These are phyloP conservation scores for Alternaria gaisen DNA, from an alignment of 2,329 filamentous ascomycete species.

Conservation along the genomic window DNA sequence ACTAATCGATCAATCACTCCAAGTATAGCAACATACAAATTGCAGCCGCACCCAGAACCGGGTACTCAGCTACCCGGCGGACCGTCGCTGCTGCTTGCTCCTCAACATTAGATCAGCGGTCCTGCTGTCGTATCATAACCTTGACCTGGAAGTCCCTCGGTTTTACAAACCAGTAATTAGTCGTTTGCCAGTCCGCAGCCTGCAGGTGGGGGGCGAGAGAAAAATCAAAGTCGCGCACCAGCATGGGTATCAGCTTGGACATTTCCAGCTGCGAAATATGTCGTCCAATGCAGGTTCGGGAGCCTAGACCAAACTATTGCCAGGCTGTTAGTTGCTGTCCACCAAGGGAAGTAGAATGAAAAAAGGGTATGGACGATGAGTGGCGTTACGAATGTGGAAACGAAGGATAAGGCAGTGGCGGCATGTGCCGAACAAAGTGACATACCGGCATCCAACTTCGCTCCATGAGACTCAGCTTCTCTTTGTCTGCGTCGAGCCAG, in stretches of 20 bases:
- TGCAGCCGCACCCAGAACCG: background rate
- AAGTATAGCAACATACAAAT: conserved; percentile 4
- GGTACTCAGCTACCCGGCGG: conserved; percentile 2
- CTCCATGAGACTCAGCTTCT: conserved; percentile 27
- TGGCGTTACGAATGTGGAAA: background rate
- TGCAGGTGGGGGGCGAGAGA: conserved; percentile 14
- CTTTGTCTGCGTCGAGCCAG: conserved; percentile 27
- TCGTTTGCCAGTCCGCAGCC: conserved; percentile 18
- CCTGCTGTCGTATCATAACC: conserved; percentile 6
- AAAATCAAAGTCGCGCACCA: conserved; percentile 28
- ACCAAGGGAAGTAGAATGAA: background rate
- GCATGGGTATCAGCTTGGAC: conserved; percentile 17
- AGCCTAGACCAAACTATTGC: conserved; percentile 27
- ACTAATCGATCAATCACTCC: background rate
- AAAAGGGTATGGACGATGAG: background rate
- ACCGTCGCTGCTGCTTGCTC: background rate
- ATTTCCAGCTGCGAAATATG: conserved; percentile 25
- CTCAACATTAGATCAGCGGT: background rate
- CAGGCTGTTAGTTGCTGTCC: conserved; percentile 1
- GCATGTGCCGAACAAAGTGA: background rate
- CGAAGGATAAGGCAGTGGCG: background rate
- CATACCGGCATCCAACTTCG: conserved; percentile 30
- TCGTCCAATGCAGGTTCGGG: conserved; percentile 29
- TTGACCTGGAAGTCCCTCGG: conserved; percentile 17
- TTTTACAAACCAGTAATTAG: conserved; percentile 27